These are phyloP conservation scores for Volvariella surrecta DNA, from an alignment of 1,284 basidiomycete genomes.

Conservation along the genomic window DNA sequence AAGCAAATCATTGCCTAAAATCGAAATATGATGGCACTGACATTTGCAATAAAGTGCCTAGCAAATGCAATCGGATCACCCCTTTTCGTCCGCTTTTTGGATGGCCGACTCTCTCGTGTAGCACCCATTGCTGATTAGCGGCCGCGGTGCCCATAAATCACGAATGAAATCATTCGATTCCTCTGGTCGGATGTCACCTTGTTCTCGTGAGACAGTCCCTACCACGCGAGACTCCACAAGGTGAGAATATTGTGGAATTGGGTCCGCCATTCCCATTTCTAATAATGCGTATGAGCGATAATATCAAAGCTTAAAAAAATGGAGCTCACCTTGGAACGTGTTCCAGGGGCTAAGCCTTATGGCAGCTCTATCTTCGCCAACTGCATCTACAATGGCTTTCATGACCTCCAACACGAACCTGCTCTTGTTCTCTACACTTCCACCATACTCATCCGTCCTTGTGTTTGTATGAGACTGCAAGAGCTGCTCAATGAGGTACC, in stretches of 20 bases:
- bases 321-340: constrained; percentile 23
- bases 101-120: constrained; percentile 25
- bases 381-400: constrained; percentile 29
- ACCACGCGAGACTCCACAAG: constrained; percentile 29
- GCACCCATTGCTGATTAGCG: constrained; percentile 43
- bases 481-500: constrained; percentile 19
- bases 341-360: constrained; percentile 50
- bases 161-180: constrained; percentile 19
- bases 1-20: background rate
- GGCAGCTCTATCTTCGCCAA: constrained; percentile 33
- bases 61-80: constrained; percentile 32
- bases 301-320: no score
- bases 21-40: constrained; percentile 12
- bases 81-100: constrained; percentile 21
- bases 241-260: constrained; percentile 33
- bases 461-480: constrained; percentile 18
- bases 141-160: constrained; percentile 23
- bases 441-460: constrained; percentile 50
- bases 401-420: constrained; percentile 39
- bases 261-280: constrained; percentile 33
- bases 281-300: no score
- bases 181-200: background rate
- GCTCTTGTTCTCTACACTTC: constrained; percentile 39
- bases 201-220: constrained; percentile 8
- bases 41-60: constrained; percentile 34